Base-by-base conservation (phyloP, 225 moss, liverwort and hornwort genomes). In the Climacium dendroides region DNA sequence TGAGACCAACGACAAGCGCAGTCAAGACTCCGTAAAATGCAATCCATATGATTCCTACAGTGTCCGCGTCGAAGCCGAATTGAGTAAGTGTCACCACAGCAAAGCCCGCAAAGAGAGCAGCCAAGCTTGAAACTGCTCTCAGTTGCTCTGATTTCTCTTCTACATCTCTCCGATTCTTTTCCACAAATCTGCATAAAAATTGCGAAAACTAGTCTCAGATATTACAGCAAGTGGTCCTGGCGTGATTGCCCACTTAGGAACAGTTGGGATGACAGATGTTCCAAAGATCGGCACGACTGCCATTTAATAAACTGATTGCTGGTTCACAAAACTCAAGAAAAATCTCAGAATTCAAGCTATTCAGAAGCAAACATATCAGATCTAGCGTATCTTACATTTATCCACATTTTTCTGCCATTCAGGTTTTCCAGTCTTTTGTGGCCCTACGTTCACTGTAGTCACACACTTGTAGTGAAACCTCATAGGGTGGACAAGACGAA, bases 71-170 rank as follows among this genome's bases (percentile, higher is more conserved):
- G 26, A 94, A 92, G 23, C 70, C 82, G 15, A 94, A 94, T 85
- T 94, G 94, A 15, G 92, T 94, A 4, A 94, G 82, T 6, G 94
- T 94, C 78, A 94, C 94, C 71, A 94, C 94, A 61, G 91, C 94
- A 83, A 94, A 94, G 52, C 92, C 93, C 18, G 94, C 94, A 77
- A 94, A 92, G 25, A 94, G 91, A 34, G 94, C 92, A 60, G 92
- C 81, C 81, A 94, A 80, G 83, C 91, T 92, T 24, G 92, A 94
- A 11, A 94, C 73, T 65, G 94, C 94, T 83, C 91, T 94, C 62
- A 94, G 86, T 83, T 94, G 94, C 87, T 94, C 91, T 26, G 92
- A 94, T 75, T 94, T 92, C 89, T 94, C 94, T 67, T 92, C 94
- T 73, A 94, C 94, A 61, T 94, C 94, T 76, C 94, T 91, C 63